These are phyloP conservation scores for Leptographium galeiforme DNA, from an alignment of 2,329 filamentous ascomycete genomes.

Conservation along the genomic window DNA sequence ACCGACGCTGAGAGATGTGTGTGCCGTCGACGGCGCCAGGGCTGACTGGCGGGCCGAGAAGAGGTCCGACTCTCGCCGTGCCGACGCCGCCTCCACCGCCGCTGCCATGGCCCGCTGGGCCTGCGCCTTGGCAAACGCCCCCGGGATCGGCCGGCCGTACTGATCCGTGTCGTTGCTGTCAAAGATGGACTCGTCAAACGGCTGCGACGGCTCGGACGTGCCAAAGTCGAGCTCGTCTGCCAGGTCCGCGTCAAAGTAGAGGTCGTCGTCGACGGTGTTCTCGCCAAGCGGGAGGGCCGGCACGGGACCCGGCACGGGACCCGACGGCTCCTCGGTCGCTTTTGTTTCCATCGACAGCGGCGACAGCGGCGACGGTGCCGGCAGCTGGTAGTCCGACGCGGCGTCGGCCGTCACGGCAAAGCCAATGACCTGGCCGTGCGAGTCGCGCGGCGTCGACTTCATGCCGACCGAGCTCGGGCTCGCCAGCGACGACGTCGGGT, in stretches of 20 bases:
- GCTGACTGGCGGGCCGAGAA: slow-evolving; percentile 20
- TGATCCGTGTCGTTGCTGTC: slow-evolving; percentile 53
- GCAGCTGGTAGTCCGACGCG: slow-evolving; percentile 18
- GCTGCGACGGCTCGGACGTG: slow-evolving; percentile 33
- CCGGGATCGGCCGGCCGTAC: slow-evolving; percentile 46
- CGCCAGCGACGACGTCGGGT: slow-evolving; percentile 33
- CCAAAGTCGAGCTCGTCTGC: slow-evolving; percentile 30
- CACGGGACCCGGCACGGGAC: background rate
- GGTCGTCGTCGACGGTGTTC: slow-evolving; percentile 34
- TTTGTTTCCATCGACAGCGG: background rate
- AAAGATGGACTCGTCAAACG: slow-evolving; percentile 63
- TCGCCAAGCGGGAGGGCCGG: too few species aligned
- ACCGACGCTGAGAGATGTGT: slow-evolving; percentile 33
- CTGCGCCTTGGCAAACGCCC: slow-evolving; percentile 41
- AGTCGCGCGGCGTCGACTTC: slow-evolving; percentile 40
- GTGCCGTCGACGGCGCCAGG: slow-evolving; percentile 33
- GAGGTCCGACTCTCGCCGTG: slow-evolving; percentile 32
- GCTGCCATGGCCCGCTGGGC: slow-evolving; percentile 23
- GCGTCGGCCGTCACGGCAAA: slow-evolving; percentile 37
- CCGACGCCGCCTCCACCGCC: slow-evolving; percentile 2
- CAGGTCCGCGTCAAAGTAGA: slow-evolving; percentile 50
- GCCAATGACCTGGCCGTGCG: slow-evolving; percentile 40
- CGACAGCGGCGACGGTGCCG: slow-evolving; percentile 9
- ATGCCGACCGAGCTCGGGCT: slow-evolving; percentile 36
- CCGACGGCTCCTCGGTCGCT: background rate